Evolutionary conservation across 2,329 filamentous ascomycete species (phyloP), one percentile per base, ranked within the genome.

Genomic region (Neopestalotiopsis sp.): DNA sequence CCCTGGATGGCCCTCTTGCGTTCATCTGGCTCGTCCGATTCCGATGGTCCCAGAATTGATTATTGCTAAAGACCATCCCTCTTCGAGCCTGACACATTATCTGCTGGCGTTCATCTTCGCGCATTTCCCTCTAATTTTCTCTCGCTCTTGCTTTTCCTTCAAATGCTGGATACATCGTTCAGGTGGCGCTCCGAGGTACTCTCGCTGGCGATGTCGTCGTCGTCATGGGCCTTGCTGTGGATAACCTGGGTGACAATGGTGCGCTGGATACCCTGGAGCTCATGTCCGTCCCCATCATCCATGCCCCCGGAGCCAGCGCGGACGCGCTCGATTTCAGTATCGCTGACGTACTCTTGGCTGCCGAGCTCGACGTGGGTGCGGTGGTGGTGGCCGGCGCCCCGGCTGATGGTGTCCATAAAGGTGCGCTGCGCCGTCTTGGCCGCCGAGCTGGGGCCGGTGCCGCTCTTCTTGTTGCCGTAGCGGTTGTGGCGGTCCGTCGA

Each of bases 181-280:
- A 62, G 34, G 59, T 42, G 59, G 14, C 59, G 17, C 34, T 59
- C 57, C 57, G 57, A 59, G 52, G 12, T 60, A 6, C 38, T 52
- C 20, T 65, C 52, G 60, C 34, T 52, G 28, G 17, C 24, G 24
- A 65, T 4, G 7, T 45, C 49, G 40, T 58, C 59, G 4, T 42
- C 59, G 13, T 62, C 59, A 10, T 38, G 24, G 9, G 34, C 17
- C 67, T 59, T 64, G 49, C 60, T 38, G 28, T 65, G 67, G 3
- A 68, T 52, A 4, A 69, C 67, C 67, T 69, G 63, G 1, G 64
- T 67, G 32, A 67, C 67, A 7, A 67, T 42, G 32, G 67, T 69
- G 32, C 60, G 42, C 64, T 69, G 63, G 20, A 69, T 69, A 5
- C 67, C 67, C 6, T 45, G 34, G 38, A 45, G 40, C 40, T 65